Percentiles rank a stretch among this genome's conserved stretches.
These are phyloP conservation scores for Penicillium flavigenum DNA, from an alignment of 495 filamentous ascomycete species.

Conservation along the genomic window DNA sequence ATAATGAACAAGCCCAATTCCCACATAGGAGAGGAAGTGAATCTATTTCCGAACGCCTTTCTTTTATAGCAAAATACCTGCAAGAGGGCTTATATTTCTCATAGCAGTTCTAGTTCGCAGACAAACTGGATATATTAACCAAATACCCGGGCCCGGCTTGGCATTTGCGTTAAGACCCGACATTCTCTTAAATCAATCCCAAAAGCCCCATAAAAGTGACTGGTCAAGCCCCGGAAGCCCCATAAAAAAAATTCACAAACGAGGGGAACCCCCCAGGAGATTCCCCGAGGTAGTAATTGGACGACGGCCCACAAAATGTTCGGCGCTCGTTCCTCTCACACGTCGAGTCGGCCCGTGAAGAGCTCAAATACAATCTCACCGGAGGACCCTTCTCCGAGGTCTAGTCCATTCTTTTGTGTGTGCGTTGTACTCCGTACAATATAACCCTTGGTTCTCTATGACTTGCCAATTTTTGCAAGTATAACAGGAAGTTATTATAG, in stretches of 20 bases:
- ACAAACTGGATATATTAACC: too few species aligned
- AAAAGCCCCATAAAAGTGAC: neutral
- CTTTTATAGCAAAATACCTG: too few species aligned
- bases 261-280: neutral
- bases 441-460: neutral
- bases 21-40: too few species aligned
- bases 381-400: slow-evolving; percentile 3
- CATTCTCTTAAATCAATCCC: neutral
- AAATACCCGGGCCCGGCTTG: neutral
- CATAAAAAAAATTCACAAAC: neutral
- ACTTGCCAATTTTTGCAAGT: neutral
- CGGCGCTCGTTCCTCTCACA: neutral
- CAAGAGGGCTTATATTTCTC: too few species aligned
- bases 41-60: too few species aligned
- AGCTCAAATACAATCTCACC: neutral
- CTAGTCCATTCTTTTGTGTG: neutral
- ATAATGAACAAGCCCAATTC: too few species aligned
- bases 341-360: slow-evolving; percentile 1
- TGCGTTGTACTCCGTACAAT: neutral
- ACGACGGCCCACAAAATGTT: neutral
- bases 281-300: neutral
- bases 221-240: neutral
- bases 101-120: too few species aligned
- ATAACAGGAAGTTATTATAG: neutral
- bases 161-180: neutral